Evolutionary conservation across 2,329 filamentous ascomycete species (phyloP), one percentile per base, ranked within the genome.

Genomic region (Lecanicillium sp.): DNA sequence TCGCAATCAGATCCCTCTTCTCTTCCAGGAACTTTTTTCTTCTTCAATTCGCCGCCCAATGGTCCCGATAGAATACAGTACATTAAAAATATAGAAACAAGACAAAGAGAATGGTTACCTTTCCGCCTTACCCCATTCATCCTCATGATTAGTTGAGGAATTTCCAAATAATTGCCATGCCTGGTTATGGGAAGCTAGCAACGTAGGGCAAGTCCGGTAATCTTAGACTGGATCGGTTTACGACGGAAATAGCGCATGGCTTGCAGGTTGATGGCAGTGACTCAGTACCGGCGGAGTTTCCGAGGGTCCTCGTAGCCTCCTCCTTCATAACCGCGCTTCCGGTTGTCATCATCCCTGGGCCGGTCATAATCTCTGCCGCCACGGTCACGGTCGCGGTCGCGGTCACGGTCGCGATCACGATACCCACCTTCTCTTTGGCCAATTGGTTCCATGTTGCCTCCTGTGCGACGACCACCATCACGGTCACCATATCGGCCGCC

Each of bases 371-470:
- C 67, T 44, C 64, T 54, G 39, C 55, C 53, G 13, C 51, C 72
- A 59, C 36, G 47, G 50, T 29, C 53, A n/a, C n/a, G n/a, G n/a
- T n/a, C n/a, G n/a, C n/a, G 55, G 33, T 64, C 61, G 42, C 72
- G 67, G 37, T 74, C 61, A 42, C 71, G 73, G 48, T 77, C 40
- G 19, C 40, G 29, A 25, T 66, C 60, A 43, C 61, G 70, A 61
- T 76, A 74, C 50, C 71, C 71, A 58, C 69, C 69, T 47, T 81
- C 78, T 53, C 79, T 59, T 43, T 79, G 77, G 54, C 84, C 81
- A 57, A 92, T 77, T 45, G 86, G 87, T 59, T 94, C 87, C 62
- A 84, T 83, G 64, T 94, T 92, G 66, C 85, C 85, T 48, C 85
- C 85, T 41, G 78, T 82, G 31, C 68, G 65, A 42, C 74, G 70